phyloP scores from a whole-genome alignment of 2,329 filamentous ascomycete species.

The Colletotrichum liriopes region DNA sequence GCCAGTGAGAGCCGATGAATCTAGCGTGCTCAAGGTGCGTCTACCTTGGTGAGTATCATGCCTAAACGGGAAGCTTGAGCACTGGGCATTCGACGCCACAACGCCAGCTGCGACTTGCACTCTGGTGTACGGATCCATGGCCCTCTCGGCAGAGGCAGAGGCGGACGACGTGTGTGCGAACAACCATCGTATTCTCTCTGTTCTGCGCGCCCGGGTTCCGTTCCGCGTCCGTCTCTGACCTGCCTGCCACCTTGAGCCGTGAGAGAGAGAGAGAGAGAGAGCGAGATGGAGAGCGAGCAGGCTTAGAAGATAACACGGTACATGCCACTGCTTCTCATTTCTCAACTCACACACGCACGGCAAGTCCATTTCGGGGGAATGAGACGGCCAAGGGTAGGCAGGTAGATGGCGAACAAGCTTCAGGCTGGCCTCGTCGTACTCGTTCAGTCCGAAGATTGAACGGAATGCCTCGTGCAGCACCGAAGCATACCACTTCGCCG shows the following conservation, averaged over 20 bases:
- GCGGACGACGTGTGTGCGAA: too few species aligned
- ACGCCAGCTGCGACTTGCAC: conserved; percentile 13
- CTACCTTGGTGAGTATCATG: conserved; percentile 21
- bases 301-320: too few species aligned
- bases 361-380: conserved; percentile 6
- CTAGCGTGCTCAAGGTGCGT: conserved; percentile 20
- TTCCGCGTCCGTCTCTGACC: too few species aligned
- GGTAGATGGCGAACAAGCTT: conserved; percentile 23
- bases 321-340: too few species aligned
- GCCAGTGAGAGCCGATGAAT: conserved; percentile 13
- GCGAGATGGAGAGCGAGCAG: too few species aligned
- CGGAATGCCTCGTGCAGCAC: background rate
- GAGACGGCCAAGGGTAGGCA: conserved; percentile 3
- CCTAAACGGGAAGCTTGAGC: conserved; percentile 37
- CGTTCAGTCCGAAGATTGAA: conserved; percentile 14
- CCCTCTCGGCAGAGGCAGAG: background rate
- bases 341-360: too few species aligned
- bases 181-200: too few species aligned
- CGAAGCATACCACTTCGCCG: conserved; percentile 9
- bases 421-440: conserved; percentile 18
- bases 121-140: background rate
- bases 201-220: too few species aligned
- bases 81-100: conserved; percentile 37
- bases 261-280: too few species aligned
- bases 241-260: too few species aligned